Percentiles rank a stretch among this genome's conserved stretches.
These are phyloP conservation scores for Cystobasidium tubakii DNA, from an alignment of 768 basidiomycete genomes.

Conservation along the genomic window DNA sequence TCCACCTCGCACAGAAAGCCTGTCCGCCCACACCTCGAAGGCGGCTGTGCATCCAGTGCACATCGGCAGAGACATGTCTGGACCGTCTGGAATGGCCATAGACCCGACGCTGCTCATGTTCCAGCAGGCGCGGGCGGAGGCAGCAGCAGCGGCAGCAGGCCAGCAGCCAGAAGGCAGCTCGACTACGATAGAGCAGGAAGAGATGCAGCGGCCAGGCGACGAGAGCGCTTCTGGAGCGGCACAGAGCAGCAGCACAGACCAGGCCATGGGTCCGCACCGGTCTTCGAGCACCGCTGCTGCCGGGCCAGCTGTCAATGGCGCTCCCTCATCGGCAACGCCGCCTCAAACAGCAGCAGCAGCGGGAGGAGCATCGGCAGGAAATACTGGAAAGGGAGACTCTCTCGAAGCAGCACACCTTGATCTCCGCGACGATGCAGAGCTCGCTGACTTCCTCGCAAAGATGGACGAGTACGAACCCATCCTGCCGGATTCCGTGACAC, in stretches of 20 bases:
- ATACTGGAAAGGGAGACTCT: not conserved
- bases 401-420: constrained; percentile 5
- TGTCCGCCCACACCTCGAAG: too few relatives aligned
- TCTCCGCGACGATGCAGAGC: constrained; percentile 10
- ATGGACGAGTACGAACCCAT: constrained; percentile 34
- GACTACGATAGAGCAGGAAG: not conserved
- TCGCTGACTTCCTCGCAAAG: constrained; percentile 25
- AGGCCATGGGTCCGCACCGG: not conserved
- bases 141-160: constrained; percentile 18
- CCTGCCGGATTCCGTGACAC: constrained; percentile 41
- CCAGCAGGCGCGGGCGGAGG: constrained; percentile 31
- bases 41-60: too few relatives aligned
- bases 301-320: not conserved
- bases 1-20: too few relatives aligned
- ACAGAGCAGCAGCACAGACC: not conserved
- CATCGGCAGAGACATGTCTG: too few relatives aligned
- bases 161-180: constrained; percentile 1
- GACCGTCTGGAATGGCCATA: constrained; percentile 26
- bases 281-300: not conserved
- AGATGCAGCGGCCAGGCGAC: not conserved
- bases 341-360: not conserved
- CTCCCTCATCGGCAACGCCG: too few relatives aligned
- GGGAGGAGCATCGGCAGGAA: not conserved
- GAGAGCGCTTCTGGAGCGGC: not conserved
- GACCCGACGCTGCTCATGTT: constrained; percentile 37